Conservation (phyloP, 2,329 filamentous ascomycete species). For the Phaeophleospora eucalypticola region DNA sequence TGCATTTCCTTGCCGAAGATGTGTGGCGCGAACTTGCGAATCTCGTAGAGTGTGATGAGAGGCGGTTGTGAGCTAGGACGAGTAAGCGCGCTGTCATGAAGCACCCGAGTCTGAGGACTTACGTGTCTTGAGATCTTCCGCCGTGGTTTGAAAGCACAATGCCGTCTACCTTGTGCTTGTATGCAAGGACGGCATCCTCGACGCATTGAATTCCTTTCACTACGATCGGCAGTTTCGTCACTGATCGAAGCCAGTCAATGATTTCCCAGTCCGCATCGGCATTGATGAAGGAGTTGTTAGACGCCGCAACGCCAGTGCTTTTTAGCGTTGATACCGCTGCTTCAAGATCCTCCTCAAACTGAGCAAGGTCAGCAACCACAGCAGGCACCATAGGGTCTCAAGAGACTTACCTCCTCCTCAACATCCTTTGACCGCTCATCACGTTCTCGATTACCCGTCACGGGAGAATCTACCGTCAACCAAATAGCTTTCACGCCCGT, state of each 20-base stretch:
- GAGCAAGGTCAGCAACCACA: constrained; percentile 1
- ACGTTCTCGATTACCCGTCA: constrained; percentile 52
- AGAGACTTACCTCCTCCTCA: constrained; percentile 1
- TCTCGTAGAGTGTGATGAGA: constrained; percentile 58
- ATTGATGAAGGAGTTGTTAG: constrained; percentile 25
- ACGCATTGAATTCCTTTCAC: constrained; percentile 40
- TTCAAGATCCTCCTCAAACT: constrained; percentile 23
- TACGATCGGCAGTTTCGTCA: constrained; percentile 31
- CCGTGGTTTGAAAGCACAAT: constrained; percentile 47
- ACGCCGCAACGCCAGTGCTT: constrained; percentile 21
- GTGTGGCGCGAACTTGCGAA: constrained; percentile 56
- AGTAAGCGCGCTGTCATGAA: background rate
- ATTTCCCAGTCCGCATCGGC: constrained; percentile 25
- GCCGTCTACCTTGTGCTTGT: constrained; percentile 41
- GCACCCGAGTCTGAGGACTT: background rate
- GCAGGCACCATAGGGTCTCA: background rate
- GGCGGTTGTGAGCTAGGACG: constrained; percentile 41
- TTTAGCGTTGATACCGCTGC: constrained; percentile 18
- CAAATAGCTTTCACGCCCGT: constrained; percentile 52
- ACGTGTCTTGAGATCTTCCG: constrained; percentile 47
- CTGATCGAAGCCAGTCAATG: constrained; percentile 19
- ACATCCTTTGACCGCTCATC: constrained; percentile 42
- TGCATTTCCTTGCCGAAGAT: constrained; percentile 37
- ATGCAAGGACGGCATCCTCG: constrained; percentile 40
- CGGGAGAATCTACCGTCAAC: constrained; percentile 56